phyloP scores from a whole-genome alignment of 805 yeast genomes.

The Deakozyma indianensis region DNA sequence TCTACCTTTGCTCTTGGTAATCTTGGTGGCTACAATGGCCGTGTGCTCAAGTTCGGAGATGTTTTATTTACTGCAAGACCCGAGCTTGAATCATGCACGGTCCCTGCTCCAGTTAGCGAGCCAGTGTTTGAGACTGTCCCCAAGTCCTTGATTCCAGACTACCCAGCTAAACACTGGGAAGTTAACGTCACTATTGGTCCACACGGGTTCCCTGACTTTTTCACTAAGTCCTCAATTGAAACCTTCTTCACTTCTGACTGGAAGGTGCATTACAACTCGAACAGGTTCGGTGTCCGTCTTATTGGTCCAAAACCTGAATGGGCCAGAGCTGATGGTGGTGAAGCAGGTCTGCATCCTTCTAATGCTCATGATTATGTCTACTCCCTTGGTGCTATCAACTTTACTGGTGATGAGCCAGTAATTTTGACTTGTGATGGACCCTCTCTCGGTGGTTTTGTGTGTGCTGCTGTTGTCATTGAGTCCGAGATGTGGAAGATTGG shows the following conservation, averaged over 20 bases:
- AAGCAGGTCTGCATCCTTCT: constrained; percentile 97
- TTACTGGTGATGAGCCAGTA: constrained; percentile 98
- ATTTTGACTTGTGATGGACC: constrained; percentile 97
- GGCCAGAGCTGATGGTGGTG: constrained; percentile 96
- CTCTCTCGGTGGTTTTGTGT: constrained; percentile 92
- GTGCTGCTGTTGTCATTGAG: constrained; percentile 90
- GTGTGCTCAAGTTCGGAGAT: constrained; percentile 84
- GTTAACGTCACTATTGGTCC: constrained; percentile 96
- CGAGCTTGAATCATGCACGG: constrained; percentile 44
- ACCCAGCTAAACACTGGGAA: constrained; percentile 47
- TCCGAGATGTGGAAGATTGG: constrained; percentile 99
- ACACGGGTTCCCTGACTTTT: constrained; percentile 94
- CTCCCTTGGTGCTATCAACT: constrained; percentile 91
- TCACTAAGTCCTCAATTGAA: constrained; percentile 55
- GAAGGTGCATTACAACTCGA: constrained; percentile 96
- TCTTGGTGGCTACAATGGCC: constrained; percentile 89
- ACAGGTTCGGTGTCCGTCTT: constrained; percentile 89
- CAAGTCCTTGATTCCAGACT: constrained; percentile 36
- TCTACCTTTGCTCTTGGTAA: constrained; percentile 87
- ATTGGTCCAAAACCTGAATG: constrained; percentile 93
- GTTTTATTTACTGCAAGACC: constrained; percentile 79
- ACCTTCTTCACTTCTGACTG: constrained; percentile 67
- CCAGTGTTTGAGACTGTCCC: constrained; percentile 42
- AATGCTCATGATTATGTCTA: constrained; percentile 96
- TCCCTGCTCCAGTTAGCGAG: constrained; percentile 57